These are phyloP conservation scores for Chloris gayana DNA, from an alignment of 176 grass and related monocot species.

Conservation along the genomic window DNA sequence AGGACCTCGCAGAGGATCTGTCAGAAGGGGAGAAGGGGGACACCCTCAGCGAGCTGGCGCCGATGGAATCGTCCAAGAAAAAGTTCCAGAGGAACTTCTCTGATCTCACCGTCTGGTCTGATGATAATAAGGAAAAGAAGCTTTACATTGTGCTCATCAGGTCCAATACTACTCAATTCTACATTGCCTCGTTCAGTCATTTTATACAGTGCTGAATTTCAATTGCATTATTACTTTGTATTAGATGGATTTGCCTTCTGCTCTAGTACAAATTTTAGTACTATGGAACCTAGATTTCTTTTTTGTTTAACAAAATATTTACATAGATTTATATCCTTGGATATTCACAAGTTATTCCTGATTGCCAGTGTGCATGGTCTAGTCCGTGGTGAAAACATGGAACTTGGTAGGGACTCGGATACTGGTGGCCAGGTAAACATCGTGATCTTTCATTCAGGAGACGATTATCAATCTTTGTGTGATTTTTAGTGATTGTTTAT, in stretches of 20 bases:
- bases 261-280: not conserved
- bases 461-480: not conserved
- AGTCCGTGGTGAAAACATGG: slow-evolving; percentile 98
- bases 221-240: not conserved
- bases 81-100: slow-evolving; percentile 83
- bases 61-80: slow-evolving; percentile 55
- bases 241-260: not conserved
- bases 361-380: slow-evolving; percentile 81
- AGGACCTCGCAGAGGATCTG: slow-evolving; percentile 91
- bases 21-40: slow-evolving; percentile 85
- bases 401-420: slow-evolving; percentile 93
- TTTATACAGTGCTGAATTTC: not conserved
- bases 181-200: not conserved
- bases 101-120: slow-evolving; percentile 71
- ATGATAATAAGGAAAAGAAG: slow-evolving; percentile 87
- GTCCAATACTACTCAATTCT: slow-evolving; percentile 16
- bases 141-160: slow-evolving; percentile 96
- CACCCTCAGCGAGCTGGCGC: slow-evolving; percentile 55
- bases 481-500: not conserved
- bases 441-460: not conserved
- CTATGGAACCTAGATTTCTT: not conserved
- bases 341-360: not conserved
- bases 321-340: not conserved
- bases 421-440: slow-evolving; percentile 85
- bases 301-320: not conserved